Evolutionary conservation across 345 rosid species (phyloP).

Genomic region (Mercurialis annua): DNA sequence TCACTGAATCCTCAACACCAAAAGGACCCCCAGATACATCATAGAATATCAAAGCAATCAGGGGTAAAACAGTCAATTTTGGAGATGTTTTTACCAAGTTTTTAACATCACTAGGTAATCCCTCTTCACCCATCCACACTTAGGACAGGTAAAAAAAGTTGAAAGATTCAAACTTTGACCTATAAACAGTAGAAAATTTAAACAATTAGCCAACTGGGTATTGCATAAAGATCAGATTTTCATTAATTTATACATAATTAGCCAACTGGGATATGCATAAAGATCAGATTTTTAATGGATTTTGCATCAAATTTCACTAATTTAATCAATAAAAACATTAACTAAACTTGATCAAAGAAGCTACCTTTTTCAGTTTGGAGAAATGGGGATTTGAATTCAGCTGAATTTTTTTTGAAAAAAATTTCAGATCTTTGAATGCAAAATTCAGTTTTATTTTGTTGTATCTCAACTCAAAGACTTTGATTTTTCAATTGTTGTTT

Average conservation of each 20-base stretch:
- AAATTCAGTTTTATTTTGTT: no score
- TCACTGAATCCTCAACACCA: conserved; percentile 88
- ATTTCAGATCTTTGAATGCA: not conserved
- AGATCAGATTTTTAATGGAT: conserved; percentile 5
- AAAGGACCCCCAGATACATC: conserved; percentile 97
- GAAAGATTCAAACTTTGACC: conserved; percentile 15
- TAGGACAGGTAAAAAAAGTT: conserved; percentile 16
- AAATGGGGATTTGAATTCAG: not conserved
- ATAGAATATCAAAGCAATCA: conserved; percentile 83
- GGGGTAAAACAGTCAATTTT: conserved; percentile 70
- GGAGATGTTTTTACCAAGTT: conserved; percentile 39
- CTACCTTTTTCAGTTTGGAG: conserved; percentile 13
- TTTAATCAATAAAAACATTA: conserved; percentile 1
- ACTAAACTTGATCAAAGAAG: conserved; percentile 6
- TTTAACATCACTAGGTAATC: conserved; percentile 31
- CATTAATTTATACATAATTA: not conserved
- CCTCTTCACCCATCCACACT: conserved; percentile 68
- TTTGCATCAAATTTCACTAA: not conserved
- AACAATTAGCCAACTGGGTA: not conserved
- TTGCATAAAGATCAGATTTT: conserved; percentile 12
- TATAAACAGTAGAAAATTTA: not conserved
- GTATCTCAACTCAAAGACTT: no score
- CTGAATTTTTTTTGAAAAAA: not conserved
- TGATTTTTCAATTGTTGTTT: no score
- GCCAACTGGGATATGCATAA: conserved; percentile 1